Evolutionary conservation across 1,284 basidiomycete species (phyloP), one percentile per base, ranked within the genome.

Genomic region (Irpex rosettiformis): DNA sequence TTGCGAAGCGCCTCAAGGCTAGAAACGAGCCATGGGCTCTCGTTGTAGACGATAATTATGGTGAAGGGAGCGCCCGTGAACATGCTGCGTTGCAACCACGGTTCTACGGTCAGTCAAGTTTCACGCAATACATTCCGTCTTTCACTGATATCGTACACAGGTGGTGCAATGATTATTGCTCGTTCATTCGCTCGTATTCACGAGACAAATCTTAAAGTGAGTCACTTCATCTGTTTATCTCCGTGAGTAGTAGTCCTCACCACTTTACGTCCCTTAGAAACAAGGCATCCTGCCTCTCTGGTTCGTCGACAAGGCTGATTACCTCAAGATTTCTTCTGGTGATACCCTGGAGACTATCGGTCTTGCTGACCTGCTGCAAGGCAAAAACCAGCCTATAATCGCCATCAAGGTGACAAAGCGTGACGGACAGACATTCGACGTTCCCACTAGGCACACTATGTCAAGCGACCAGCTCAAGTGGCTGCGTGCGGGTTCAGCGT

Each of bases 171-270:
- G 77, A 94, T 96, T 66, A 73, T 95, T 57, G 91, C 93, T 0
- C 83, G 94, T 30, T 98, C 95, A 2, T 99, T 99, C 68, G 97
- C 97, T 62, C 91, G 97, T 64, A 99, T 99, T 62, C 97, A 99
- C 75, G 94, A 98, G 76, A 98, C 96, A 11, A 98, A 98, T 75
- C 77, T 98, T 61, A 97, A 97, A 80, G 92, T 89, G 64, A 45
- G 78, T 66, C 27, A 33, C 40, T 16, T 2, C 27, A 10, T 16
- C 8, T 42, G 30, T 42, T 10, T 6, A 16, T 16, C 16, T 18
- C 3, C 54, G 40, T 62, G 54, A 45, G 61, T n/a, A n/a, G 8
- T 3, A 24, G 10, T 55, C 3, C 27, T 16, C 2, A n/a, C 56
- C 47, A 30, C 13, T 13, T 2, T 8, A 37, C 7, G 6, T 16